Conservation (phyloP, 2,329 filamentous ascomycete species). For the Fusarium foetens region DNA sequence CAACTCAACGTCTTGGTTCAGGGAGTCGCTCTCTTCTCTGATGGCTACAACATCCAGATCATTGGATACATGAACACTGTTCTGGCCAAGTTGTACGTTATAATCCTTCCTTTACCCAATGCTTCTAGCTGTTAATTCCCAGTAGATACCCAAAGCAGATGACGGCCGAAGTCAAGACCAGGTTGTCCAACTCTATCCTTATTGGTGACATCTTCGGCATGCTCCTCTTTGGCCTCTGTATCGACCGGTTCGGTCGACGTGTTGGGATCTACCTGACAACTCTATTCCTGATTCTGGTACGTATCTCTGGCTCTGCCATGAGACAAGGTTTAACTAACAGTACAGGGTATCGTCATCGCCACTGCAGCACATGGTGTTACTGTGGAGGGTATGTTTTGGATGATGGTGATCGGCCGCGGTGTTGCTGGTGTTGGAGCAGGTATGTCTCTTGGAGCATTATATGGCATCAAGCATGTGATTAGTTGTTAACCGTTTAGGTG, state of each 20-base stretch:
- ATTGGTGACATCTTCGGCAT: background rate
- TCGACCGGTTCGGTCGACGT: background rate
- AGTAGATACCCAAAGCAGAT: background rate
- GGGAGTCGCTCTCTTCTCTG: background rate
- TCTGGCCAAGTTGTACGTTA: background rate
- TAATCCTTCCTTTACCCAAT: rapidly evolving
- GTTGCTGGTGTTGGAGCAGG: background rate
- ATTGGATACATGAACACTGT: background rate
- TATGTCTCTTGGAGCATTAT: background rate
- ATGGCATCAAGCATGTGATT: background rate
- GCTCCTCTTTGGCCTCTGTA: background rate
- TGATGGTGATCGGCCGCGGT: background rate
- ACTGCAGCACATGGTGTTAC: background rate
- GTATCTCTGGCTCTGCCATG: rapidly evolving
- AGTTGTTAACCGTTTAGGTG: background rate
- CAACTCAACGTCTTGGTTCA: background rate
- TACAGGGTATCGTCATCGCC: background rate
- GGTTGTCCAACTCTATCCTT: background rate
- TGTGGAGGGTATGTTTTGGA: conserved; percentile 1
- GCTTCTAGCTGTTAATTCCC: rapidly evolving
- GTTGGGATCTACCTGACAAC: background rate
- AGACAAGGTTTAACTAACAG: rapidly evolving
- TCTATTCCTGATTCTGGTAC: background rate
- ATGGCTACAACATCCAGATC: background rate
- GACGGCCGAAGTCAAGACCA: background rate